Conservation (phyloP, 2,329 filamentous ascomycete genomes). For the Penicillium aurantiogriseum region DNA sequence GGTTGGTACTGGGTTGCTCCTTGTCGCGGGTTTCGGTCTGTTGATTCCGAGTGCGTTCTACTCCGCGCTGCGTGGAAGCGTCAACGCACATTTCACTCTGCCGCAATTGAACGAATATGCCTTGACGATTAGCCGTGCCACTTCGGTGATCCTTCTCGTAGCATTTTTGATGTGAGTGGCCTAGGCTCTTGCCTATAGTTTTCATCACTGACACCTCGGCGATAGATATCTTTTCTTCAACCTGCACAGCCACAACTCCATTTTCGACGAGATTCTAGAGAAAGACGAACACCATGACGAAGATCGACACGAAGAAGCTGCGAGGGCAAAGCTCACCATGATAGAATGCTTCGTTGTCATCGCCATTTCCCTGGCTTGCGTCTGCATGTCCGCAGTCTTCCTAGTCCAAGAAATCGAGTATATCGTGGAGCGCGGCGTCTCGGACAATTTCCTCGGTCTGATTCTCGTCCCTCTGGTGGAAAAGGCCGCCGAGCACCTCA, state of each 20-base stretch:
- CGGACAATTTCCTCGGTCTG: slow-evolving; percentile 64
- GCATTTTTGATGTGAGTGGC: slow-evolving; percentile 61
- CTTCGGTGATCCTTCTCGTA: slow-evolving; percentile 67
- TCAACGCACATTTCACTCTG: slow-evolving; percentile 30
- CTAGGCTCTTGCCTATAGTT: background rate
- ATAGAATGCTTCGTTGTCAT: slow-evolving; percentile 70
- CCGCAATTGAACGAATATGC: slow-evolving; percentile 53
- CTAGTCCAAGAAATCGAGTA: slow-evolving; percentile 70
- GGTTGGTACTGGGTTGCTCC: slow-evolving; percentile 71
- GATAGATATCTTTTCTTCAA: slow-evolving; percentile 65
- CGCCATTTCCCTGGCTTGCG: slow-evolving; percentile 62
- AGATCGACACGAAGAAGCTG: slow-evolving; percentile 60
- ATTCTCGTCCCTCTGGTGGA: slow-evolving; percentile 79
- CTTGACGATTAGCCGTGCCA: slow-evolving; percentile 67
- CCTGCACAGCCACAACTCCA: slow-evolving; percentile 70
- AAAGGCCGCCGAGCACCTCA: slow-evolving; percentile 82
- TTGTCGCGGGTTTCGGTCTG: slow-evolving; percentile 67
- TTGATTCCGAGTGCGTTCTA: slow-evolving; percentile 49
- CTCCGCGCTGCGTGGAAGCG: slow-evolving; percentile 46
- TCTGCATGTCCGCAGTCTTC: slow-evolving; percentile 70
- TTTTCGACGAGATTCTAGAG: slow-evolving; percentile 73
- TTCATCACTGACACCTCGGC: slow-evolving; percentile 5
- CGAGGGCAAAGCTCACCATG: slow-evolving; percentile 69
- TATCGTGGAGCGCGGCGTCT: slow-evolving; percentile 55
- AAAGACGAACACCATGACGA: slow-evolving; percentile 66